phyloP scores from a whole-genome alignment of 1,284 basidiomycete species.

The Ceratobasidium theobromae region DNA sequence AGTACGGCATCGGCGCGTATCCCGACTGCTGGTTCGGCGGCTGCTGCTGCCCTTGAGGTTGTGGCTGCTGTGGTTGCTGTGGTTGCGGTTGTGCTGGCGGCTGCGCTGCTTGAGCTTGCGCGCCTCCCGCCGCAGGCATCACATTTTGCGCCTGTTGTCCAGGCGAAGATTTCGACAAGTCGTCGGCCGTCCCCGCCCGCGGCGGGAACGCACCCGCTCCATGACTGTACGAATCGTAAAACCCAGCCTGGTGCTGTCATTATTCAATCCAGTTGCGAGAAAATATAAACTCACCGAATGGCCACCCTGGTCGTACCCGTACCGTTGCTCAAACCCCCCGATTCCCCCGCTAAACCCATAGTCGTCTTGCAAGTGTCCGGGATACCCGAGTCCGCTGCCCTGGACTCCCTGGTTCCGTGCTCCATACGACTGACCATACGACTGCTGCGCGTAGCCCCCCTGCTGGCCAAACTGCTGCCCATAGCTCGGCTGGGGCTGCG shows the following conservation, averaged over 20 bases:
- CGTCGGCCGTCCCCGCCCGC: not conserved
- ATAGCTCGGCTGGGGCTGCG: not conserved
- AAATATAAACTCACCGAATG: conserved; percentile 11
- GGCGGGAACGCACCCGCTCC: conserved; percentile 7
- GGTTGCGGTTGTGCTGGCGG: conserved; percentile 42
- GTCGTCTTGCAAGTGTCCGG: not conserved
- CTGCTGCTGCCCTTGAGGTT: conserved; percentile 44
- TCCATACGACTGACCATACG: not conserved
- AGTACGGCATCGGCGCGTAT: conserved; percentile 58
- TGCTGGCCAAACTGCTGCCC: not conserved
- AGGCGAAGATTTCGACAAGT: not conserved
- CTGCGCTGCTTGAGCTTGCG: conserved; percentile 39
- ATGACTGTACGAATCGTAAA: conserved; percentile 29
- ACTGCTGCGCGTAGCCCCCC: not conserved
- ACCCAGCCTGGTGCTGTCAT: conserved; percentile 23
- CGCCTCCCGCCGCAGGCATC: not conserved
- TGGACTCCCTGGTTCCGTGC: too few species aligned
- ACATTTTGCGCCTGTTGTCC: not conserved
- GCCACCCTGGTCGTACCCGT: conserved; percentile 12
- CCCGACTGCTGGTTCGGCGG: conserved; percentile 44
- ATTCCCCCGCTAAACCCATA: not conserved
- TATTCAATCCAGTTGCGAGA: not conserved
- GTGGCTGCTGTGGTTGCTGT: conserved; percentile 44
- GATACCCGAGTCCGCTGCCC: not conserved
- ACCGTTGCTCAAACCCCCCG: conserved; percentile 2